These are phyloP conservation scores for Tylopilus subfusipes DNA, from an alignment of 768 basidiomycete species.

Conservation along the genomic window DNA sequence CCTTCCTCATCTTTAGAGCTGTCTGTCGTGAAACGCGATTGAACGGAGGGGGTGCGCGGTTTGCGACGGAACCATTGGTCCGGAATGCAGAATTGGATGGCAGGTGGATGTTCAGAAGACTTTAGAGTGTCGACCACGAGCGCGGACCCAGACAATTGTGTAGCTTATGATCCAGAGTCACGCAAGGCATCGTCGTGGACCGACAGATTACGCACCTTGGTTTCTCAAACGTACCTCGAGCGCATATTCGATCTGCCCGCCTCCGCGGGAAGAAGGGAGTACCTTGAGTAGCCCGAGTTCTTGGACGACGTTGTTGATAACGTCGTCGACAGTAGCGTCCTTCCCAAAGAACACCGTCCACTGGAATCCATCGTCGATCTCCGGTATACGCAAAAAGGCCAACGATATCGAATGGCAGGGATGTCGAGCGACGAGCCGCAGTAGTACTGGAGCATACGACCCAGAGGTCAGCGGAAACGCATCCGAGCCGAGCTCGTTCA, in stretches of 20 bases:
- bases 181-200: background rate
- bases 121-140: slow-evolving; percentile 14
- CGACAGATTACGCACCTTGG: slow-evolving; percentile 41
- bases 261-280: slow-evolving; percentile 65
- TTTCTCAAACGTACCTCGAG: slow-evolving; percentile 60
- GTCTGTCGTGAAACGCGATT: slow-evolving; percentile 50
- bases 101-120: slow-evolving; percentile 10
- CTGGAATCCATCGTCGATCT: slow-evolving; percentile 69
- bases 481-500: slow-evolving; percentile 39
- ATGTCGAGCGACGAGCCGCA: slow-evolving; percentile 73
- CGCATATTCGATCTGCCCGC: slow-evolving; percentile 61
- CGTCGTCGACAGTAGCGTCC: slow-evolving; percentile 50
- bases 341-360: slow-evolving; percentile 66
- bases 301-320: slow-evolving; percentile 48
- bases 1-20: slow-evolving; percentile 40
- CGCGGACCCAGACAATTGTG: slow-evolving; percentile 8
- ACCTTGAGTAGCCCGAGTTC: slow-evolving; percentile 69
- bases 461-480: slow-evolving; percentile 67
- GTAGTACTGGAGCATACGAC: slow-evolving; percentile 58
- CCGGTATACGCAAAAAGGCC: slow-evolving; percentile 65
- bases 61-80: slow-evolving; percentile 79
- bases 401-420: slow-evolving; percentile 51
- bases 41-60: slow-evolving; percentile 46
- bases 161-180: slow-evolving; percentile 10
- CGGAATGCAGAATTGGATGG: slow-evolving; percentile 65